Conservation (phyloP, 1,139 yeast genomes). For the Taiozyma sp. region DNA sequence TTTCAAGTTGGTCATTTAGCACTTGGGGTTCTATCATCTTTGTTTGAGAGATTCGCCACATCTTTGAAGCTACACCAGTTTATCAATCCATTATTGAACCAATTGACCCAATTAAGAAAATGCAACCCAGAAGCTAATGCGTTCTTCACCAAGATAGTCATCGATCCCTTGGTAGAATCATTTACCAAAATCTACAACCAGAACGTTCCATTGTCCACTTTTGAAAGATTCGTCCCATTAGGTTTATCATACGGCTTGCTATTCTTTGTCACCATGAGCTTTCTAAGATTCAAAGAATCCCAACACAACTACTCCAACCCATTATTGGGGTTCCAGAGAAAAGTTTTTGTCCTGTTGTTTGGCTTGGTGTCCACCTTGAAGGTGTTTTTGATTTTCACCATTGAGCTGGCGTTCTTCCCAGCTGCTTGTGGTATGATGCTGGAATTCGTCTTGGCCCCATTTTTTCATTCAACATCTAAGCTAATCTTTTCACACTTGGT, state of each 20-base stretch:
- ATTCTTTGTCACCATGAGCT: slow-evolving; percentile 27
- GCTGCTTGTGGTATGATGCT: slow-evolving; percentile 78
- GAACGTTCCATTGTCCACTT: slow-evolving; percentile 19
- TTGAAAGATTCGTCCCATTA: slow-evolving; percentile 32
- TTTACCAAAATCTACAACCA: slow-evolving; percentile 24
- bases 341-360: slow-evolving; percentile 45
- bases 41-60: not conserved
- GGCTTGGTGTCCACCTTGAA: slow-evolving; percentile 62
- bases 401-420: slow-evolving; percentile 84
- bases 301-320: slow-evolving; percentile 35
- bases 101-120: not conserved
- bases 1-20: slow-evolving; percentile 1
- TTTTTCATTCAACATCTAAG: slow-evolving; percentile 27
- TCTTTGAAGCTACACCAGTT: slow-evolving; percentile 1
- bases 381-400: slow-evolving; percentile 67
- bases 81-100: not conserved
- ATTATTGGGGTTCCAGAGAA: slow-evolving; percentile 43
- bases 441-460: slow-evolving; percentile 63
- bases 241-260: slow-evolving; percentile 37
- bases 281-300: slow-evolving; percentile 34
- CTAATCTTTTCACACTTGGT: slow-evolving; percentile 27
- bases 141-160: slow-evolving; percentile 1
- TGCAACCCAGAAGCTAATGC: not conserved
- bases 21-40: not conserved
- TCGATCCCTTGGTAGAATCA: slow-evolving; percentile 22